phyloP scores from a whole-genome alignment of 768 basidiomycete species.

The Boletus pseudopeckii region DNA sequence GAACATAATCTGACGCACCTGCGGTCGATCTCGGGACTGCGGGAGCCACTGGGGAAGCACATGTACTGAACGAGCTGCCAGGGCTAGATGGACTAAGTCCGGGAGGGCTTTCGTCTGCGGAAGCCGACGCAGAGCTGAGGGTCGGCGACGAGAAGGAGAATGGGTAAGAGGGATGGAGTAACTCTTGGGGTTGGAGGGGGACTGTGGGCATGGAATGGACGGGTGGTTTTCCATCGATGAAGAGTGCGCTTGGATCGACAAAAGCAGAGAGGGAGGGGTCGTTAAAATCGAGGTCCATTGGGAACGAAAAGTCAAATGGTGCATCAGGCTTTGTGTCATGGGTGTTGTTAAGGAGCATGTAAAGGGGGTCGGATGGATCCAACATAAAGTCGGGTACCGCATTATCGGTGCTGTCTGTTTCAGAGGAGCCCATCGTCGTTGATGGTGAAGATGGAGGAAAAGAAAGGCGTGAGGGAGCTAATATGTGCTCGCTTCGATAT shows the following conservation, averaged over 20 bases:
- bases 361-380: constrained; percentile 57
- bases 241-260: constrained; percentile 67
- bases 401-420: constrained; percentile 13
- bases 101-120: constrained; percentile 26
- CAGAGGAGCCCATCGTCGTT: constrained; percentile 17
- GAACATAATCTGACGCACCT: constrained; percentile 9
- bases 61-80: constrained; percentile 27
- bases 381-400: constrained; percentile 40
- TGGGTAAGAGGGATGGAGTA: constrained; percentile 32
- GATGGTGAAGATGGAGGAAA: background rate
- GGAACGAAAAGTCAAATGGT: constrained; percentile 39
- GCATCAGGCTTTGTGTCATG: constrained; percentile 33
- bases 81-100: constrained; percentile 27
- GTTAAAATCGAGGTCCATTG: constrained; percentile 63
- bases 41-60: constrained; percentile 30
- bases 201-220: constrained; percentile 9
- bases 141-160: constrained; percentile 42
- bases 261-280: constrained; percentile 43
- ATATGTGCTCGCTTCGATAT: constrained; percentile 1
- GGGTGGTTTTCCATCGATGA: constrained; percentile 29
- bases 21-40: constrained; percentile 19
- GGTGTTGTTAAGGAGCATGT: constrained; percentile 50
- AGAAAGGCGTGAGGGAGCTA: background rate
- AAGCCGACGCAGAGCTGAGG: constrained; percentile 33
- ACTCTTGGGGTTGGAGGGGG: constrained; percentile 30